Evolutionary conservation across 2,329 filamentous ascomycete genomes (phyloP), one percentile per base, ranked within the genome.

Genomic region (Fusarium verrucosum): DNA sequence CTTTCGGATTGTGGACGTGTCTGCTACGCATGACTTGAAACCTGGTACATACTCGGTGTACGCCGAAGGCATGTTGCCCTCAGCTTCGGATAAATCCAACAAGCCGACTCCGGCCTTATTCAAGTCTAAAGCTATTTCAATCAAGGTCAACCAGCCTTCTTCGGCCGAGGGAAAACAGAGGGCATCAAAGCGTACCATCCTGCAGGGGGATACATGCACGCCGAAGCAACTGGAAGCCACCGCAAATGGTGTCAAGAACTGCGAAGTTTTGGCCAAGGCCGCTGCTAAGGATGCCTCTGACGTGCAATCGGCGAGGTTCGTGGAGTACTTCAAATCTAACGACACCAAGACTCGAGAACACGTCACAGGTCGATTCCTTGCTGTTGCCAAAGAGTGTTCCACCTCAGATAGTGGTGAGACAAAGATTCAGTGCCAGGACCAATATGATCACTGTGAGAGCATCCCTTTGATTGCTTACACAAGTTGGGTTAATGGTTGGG

Each of bases 321-420:
- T 68, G 2, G 66, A 68, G 46, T 68, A 66, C 26, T 68, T 68
- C 58, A 68, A 68, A 17, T 68, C 65, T 3, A 68, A 68, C 38
- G 58, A 68, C 28, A 68, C 65, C 1, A 16, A 25, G 4, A 17
- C 58, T 6, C 54, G 66, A 4, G 26, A 68, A 10, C 66, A 56
- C 11, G 66, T 68, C 2, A 37, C 49, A 3, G 65, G 65, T 5
- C 58, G 66, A 14, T 62, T 68, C 3, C 22, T 66, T 4, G 62
- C 65, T 7, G 65, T 68, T 2, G 66, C 65, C 1, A 38, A 66
- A 13, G 54, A 68, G 9, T 68, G 66, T 14, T 65, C 58, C 1
- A 52, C 58, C 13, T 44, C 49, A 0, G 14, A 58, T 17, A 54
- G 46, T 4, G 52, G 62, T 4, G 44, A 56, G 8, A 68, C 65